These are phyloP conservation scores for Fonsecaea pugnacius DNA, from an alignment of 2,329 filamentous ascomycete species.

Conservation along the genomic window DNA sequence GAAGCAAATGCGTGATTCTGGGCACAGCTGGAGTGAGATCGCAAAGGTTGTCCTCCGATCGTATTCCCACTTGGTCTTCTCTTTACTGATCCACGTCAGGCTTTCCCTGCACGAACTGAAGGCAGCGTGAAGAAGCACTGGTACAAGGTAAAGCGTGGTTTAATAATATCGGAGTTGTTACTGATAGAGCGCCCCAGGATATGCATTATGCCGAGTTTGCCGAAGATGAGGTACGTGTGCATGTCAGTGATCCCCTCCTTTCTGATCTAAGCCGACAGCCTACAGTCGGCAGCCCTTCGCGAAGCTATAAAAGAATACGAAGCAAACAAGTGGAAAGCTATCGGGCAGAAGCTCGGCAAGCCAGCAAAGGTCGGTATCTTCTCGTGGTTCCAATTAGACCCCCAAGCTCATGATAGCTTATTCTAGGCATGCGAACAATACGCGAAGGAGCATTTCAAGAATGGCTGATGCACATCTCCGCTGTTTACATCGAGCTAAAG, in stretches of 20 bases:
- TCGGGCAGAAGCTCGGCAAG: slow-evolving; percentile 95
- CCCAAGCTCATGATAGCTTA: slow-evolving; percentile 7
- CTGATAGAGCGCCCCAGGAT: slow-evolving; percentile 62
- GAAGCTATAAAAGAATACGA: slow-evolving; percentile 99
- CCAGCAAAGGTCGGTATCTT: slow-evolving; percentile 77
- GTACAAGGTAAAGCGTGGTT: slow-evolving; percentile 75
- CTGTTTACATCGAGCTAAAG: slow-evolving; percentile 18
- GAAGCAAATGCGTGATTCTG: slow-evolving; percentile 91
- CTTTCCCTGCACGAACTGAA: slow-evolving; percentile 90
- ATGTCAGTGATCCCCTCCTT: neutral
- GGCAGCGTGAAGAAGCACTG: slow-evolving; percentile 99
- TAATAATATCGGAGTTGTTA: slow-evolving; percentile 5
- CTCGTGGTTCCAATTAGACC: neutral
- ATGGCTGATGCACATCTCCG: slow-evolving; percentile 33
- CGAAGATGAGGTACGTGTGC: slow-evolving; percentile 77
- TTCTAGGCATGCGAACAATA: slow-evolving; percentile 82
- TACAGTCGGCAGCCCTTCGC: slow-evolving; percentile 62
- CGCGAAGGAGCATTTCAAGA: slow-evolving; percentile 86
- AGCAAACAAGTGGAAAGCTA: slow-evolving; percentile 97
- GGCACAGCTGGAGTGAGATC: slow-evolving; percentile 96
- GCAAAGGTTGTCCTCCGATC: slow-evolving; percentile 73
- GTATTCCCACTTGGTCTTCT: slow-evolving; percentile 11
- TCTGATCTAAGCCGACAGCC: neutral
- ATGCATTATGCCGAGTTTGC: slow-evolving; percentile 99
- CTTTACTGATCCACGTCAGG: slow-evolving; percentile 57